Conservation (phyloP, 2,329 filamentous ascomycete genomes). For the Rhytidhysteron rufulum region DNA sequence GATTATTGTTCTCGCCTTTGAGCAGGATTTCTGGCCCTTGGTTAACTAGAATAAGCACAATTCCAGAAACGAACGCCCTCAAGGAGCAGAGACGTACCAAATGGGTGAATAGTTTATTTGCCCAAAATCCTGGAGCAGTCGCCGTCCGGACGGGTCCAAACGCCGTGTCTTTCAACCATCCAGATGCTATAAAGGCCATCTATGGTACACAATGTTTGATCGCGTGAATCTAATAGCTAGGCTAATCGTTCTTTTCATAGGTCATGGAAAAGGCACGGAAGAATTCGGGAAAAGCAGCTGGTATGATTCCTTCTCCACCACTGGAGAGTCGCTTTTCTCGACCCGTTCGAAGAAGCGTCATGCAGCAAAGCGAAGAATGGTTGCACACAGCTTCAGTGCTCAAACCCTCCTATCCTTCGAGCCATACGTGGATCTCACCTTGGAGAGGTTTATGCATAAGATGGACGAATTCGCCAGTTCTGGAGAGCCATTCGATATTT, state of each 20-base stretch:
- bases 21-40: slow-evolving; percentile 11
- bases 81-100: slow-evolving; percentile 9
- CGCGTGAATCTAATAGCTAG: too few relatives aligned
- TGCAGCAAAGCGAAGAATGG: slow-evolving; percentile 13
- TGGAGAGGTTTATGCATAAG: slow-evolving; percentile 10
- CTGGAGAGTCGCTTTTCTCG: slow-evolving; percentile 13
- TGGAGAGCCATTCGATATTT: slow-evolving; percentile 11
- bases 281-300: slow-evolving; percentile 13
- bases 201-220: slow-evolving; percentile 6
- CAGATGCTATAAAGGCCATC: slow-evolving; percentile 14
- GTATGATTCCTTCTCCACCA: slow-evolving; percentile 15
- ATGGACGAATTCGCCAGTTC: slow-evolving; percentile 11
- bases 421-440: slow-evolving; percentile 10
- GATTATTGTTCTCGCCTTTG: slow-evolving; percentile 11
- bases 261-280: slow-evolving; percentile 8
- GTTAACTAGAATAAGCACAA: slow-evolving; percentile 9
- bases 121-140: slow-evolving; percentile 9
- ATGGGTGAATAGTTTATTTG: slow-evolving; percentile 11
- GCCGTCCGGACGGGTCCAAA: slow-evolving; percentile 12
- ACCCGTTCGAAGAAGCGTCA: slow-evolving; percentile 14
- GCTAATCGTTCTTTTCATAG: slow-evolving; percentile 4
- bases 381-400: slow-evolving; percentile 12
- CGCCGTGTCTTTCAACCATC: slow-evolving; percentile 14
- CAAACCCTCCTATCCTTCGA: slow-evolving; percentile 13
- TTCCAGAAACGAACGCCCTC: slow-evolving; percentile 12